A percentile compares a stretch with the other conserved stretches of the same genome.
These are phyloP conservation scores for Phytopythium litorale DNA, from an alignment of 352 stramenopile species.

Conservation along the genomic window DNA sequence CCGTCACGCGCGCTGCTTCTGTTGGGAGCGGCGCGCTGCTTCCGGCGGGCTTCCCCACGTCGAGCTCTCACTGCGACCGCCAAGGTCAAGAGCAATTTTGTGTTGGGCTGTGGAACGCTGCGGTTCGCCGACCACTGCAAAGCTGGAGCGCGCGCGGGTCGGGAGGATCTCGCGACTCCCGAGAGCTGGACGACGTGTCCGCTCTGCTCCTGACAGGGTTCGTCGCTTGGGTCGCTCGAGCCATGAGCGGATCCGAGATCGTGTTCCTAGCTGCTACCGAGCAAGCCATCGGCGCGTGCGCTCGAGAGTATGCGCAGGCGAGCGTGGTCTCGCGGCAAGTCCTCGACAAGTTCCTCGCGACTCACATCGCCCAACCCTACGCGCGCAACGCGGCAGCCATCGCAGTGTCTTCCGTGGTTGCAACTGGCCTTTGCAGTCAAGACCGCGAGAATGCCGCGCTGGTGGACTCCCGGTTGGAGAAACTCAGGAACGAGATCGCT, in stretches of 20 bases:
- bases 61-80: conserved; percentile 14
- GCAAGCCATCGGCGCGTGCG: conserved; percentile 13
- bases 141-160: conserved; percentile 4
- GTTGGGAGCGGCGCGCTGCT: neutral
- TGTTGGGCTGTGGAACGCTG: conserved; percentile 18
- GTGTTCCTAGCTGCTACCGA: conserved; percentile 29
- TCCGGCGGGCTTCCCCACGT: conserved; percentile 14
- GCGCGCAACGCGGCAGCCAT: conserved; percentile 9
- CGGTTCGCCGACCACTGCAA: conserved; percentile 15
- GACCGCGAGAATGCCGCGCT: conserved; percentile 1
- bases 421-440: conserved; percentile 14
- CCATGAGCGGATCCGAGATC: conserved; percentile 31
- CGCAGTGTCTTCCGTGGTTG: conserved; percentile 17
- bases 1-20: neutral
- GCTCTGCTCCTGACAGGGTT: conserved; percentile 14
- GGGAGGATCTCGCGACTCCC: neutral
- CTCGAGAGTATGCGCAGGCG: conserved; percentile 2
- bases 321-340: neutral
- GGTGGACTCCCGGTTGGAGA: conserved; percentile 13
- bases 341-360: neutral
- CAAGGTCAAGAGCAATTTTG: conserved; percentile 19
- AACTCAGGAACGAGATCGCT: conserved; percentile 11
- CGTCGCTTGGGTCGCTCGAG: conserved; percentile 22
- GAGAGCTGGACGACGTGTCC: neutral
- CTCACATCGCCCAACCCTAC: neutral